These are phyloP conservation scores for Kluyveromyces siamensis DNA, from an alignment of 805 yeast genomes.

Conservation along the genomic window DNA sequence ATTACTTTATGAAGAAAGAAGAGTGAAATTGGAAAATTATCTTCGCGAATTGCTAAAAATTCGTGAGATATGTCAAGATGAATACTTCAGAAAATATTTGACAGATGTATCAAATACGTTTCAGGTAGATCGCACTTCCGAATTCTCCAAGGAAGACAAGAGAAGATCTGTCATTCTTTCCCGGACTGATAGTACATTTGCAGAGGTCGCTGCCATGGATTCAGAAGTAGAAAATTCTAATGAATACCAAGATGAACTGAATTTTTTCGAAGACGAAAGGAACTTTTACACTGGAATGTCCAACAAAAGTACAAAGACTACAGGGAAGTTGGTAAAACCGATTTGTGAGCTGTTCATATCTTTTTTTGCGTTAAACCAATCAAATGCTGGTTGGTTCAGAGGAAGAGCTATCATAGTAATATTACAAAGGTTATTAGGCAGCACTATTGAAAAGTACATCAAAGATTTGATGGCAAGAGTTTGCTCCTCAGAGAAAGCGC, in stretches of 20 bases:
- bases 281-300: slow-evolving; percentile 3
- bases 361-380: slow-evolving; percentile 54
- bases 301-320: slow-evolving; percentile 4
- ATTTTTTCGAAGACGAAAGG: slow-evolving; percentile 9
- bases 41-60: slow-evolving; percentile 46
- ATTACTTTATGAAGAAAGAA: slow-evolving; percentile 56
- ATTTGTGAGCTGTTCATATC: slow-evolving; percentile 68
- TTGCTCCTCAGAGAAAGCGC: slow-evolving; percentile 33
- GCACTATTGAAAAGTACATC: slow-evolving; percentile 69
- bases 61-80: slow-evolving; percentile 66
- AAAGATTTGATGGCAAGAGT: slow-evolving; percentile 29
- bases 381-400: slow-evolving; percentile 63
- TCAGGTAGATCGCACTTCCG: slow-evolving; percentile 5
- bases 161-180: not conserved
- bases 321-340: slow-evolving; percentile 61
- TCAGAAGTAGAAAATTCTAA: not conserved
- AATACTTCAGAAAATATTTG: slow-evolving; percentile 64
- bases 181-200: not conserved
- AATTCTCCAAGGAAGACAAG: slow-evolving; percentile 8
- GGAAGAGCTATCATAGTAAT: slow-evolving; percentile 78
- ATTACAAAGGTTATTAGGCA: slow-evolving; percentile 78
- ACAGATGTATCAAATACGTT: slow-evolving; percentile 31
- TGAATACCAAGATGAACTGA: slow-evolving; percentile 7
- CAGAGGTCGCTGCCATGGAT: not conserved
- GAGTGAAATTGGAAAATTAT: slow-evolving; percentile 52